Percentiles rank a stretch among this genome's conserved stretches.
Evolutionary conservation across 2,329 filamentous ascomycete species (phyloP).

Genomic region (Ceratocystis papillata): DNA sequence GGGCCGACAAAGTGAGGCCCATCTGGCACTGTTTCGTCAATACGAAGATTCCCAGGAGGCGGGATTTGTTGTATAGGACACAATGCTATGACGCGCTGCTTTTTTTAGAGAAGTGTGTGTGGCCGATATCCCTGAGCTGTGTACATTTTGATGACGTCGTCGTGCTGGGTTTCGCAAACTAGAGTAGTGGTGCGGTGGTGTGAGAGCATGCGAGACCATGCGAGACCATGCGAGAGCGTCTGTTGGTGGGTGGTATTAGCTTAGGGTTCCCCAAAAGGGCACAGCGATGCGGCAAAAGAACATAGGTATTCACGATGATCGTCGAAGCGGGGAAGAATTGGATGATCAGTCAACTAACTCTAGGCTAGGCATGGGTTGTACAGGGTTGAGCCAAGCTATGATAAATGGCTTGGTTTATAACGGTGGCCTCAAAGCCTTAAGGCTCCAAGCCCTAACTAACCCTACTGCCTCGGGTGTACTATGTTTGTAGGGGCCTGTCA

Average conservation of each 20-base stretch:
- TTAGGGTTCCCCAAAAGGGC: background rate
- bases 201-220: no score
- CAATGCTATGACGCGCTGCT: background rate
- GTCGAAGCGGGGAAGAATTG: constrained; percentile 3
- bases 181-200: no score
- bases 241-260: background rate
- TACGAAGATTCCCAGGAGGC: background rate
- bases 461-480: no score
- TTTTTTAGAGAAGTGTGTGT: background rate
- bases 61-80: background rate
- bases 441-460: background rate
- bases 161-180: no score
- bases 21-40: background rate
- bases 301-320: background rate
- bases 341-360: background rate
- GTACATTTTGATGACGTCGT: background rate
- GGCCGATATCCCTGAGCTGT: background rate
- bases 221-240: no score
- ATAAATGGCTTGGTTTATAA: background rate
- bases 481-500: no score
- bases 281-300: background rate
- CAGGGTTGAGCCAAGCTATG: background rate
- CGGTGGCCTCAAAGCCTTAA: background rate
- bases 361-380: background rate
- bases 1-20: constrained; percentile 1